These are phyloP conservation scores for Remersonia thermophila DNA, from an alignment of 2,329 filamentous ascomycete species.

Conservation along the genomic window DNA sequence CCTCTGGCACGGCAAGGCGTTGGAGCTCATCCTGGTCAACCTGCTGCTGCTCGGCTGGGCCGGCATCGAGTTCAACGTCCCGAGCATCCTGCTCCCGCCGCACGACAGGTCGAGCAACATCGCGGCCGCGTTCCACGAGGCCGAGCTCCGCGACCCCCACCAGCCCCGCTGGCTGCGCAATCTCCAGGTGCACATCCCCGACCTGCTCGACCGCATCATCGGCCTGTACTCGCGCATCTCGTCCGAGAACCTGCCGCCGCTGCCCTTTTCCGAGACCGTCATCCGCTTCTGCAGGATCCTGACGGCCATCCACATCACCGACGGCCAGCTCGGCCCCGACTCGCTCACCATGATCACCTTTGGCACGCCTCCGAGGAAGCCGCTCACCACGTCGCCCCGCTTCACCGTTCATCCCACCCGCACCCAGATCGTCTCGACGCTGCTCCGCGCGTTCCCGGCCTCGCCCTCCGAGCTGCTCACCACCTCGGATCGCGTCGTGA, in stretches of 20 bases:
- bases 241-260: constrained; percentile 56
- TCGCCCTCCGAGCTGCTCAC: constrained; percentile 55
- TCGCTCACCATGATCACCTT: constrained; percentile 54
- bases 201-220: constrained; percentile 62
- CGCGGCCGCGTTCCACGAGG: constrained; percentile 25
- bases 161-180: constrained; percentile 43
- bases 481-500: constrained; percentile 61
- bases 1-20: constrained; percentile 91
- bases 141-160: constrained; percentile 28
- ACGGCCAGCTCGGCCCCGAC: constrained; percentile 48
- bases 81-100: constrained; percentile 39
- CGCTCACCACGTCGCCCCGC: constrained; percentile 39
- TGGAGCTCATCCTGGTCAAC: constrained; percentile 76
- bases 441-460: constrained; percentile 61
- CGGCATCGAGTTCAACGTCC: constrained; percentile 71
- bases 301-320: constrained; percentile 51
- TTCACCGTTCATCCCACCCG: constrained; percentile 45
- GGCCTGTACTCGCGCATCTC: constrained; percentile 60
- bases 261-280: constrained; percentile 60
- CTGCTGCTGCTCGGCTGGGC: constrained; percentile 77
- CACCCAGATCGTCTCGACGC: constrained; percentile 49
- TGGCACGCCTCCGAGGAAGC: constrained; percentile 42
- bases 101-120: constrained; percentile 32
- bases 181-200: constrained; percentile 51
- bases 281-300: constrained; percentile 63